Evolutionary conservation across 495 filamentous ascomycete species (phyloP), one percentile per base, ranked within the genome.

Genomic region (Xylaria nigripes): DNA sequence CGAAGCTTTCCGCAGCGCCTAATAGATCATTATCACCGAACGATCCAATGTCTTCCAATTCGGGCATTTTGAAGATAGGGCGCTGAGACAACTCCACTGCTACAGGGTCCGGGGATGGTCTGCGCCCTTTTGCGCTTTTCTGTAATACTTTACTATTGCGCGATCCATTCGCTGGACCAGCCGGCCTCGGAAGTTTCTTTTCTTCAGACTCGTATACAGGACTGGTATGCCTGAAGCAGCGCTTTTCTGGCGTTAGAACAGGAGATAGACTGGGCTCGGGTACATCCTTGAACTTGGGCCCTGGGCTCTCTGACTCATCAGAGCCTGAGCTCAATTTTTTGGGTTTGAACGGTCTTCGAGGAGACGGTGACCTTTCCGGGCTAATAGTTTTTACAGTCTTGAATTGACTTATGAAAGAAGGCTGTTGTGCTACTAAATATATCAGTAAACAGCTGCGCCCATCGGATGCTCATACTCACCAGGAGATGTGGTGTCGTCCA

Each of bases 41-140:
- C 15, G 36, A 44, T 43, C 57, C 57, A 15, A 61, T 0, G 19
- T 64, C 63, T 15, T 66, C 63, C 3, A 66, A 48, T 24, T 56
- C 38, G 29, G 55, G 59, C 25, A 63, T 21, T 43, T 61, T 64
- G 47, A 66, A 66, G 21, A 56, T 43, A 36, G 61, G 59, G 8
- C 38, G 59, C 38, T 55, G 57, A 2, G 57, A 41, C 5, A n/a
- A 24, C 29, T 66, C 59, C 16, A 59, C 55, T 34, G 15, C 3
- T 42, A 23, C 23, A 15, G 56, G 43, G 18, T 61, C 45, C 8
- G 54, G 51, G 6, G 38, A 49, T 10, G 6, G 8, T 34, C 29
- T 51, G 44, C 46, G 50, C 29, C 19, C 40, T 47, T 57, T 64
- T 13, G 19, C 6, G 38, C 50, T 55, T 34, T 57, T 23, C 19